Conservation (phyloP, 768 basidiomycete species). For the Lactarius evosmus region DNA sequence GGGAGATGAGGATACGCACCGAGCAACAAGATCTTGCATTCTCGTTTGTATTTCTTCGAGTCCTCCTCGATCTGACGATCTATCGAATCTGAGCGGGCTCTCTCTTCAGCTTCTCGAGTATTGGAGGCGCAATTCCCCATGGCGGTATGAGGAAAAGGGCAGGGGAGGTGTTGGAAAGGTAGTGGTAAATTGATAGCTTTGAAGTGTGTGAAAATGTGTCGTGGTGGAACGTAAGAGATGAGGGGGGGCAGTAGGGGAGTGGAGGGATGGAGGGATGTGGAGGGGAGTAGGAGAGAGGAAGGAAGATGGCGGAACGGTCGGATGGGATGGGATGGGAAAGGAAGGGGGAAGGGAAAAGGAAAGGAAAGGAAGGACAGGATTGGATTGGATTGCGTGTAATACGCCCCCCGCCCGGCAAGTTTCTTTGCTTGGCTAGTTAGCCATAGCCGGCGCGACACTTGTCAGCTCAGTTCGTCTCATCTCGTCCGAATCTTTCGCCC, state of each 20-base stretch:
- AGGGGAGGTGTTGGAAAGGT: background rate
- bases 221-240: background rate
- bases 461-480: constrained; percentile 1
- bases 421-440: no score
- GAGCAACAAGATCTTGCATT: constrained; percentile 91
- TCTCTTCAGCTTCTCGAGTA: constrained; percentile 52
- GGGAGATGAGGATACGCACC: constrained; percentile 46
- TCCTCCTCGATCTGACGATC: constrained; percentile 88
- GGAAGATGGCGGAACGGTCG: background rate
- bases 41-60: constrained; percentile 71
- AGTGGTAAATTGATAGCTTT: background rate
- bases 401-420: background rate
- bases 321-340: background rate
- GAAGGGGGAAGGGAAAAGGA: background rate
- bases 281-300: background rate
- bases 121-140: constrained; percentile 73
- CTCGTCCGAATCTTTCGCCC: background rate
- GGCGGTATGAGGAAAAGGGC: background rate
- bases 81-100: constrained; percentile 66
- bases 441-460: background rate
- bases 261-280: background rate
- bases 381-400: background rate
- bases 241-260: background rate
- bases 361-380: background rate
- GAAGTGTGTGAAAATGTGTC: background rate